A percentile compares a stretch with the other conserved stretches of the same genome.
phyloP scores from a whole-genome alignment of 768 basidiomycete genomes.

The Leccinum sublutescens region DNA sequence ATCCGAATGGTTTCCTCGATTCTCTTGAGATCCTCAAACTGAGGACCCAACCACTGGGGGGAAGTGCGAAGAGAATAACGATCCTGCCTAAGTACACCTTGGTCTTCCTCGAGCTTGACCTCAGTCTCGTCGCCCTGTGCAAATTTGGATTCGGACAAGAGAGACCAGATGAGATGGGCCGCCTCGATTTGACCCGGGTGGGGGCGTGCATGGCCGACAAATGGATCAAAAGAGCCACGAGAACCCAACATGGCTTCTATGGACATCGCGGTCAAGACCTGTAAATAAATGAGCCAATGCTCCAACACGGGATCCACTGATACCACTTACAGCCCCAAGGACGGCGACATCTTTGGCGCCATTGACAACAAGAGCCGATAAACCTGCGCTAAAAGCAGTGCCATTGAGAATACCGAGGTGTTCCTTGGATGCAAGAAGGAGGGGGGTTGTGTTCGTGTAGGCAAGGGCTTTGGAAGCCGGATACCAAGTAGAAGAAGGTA shows the following conservation, averaged over 20 bases:
- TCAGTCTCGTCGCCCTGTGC: conserved; percentile 73
- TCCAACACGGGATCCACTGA: background rate
- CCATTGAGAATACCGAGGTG: conserved; percentile 83
- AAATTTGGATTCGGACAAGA: conserved; percentile 68
- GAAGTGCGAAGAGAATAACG: conserved; percentile 65
- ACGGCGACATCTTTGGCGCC: conserved; percentile 68
- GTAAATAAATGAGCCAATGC: conserved; percentile 10
- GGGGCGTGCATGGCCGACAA: conserved; percentile 74
- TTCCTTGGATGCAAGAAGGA: conserved; percentile 71
- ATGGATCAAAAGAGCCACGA: conserved; percentile 69
- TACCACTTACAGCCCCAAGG: conserved; percentile 40
- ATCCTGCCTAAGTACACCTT: conserved; percentile 76
- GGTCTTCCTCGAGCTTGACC: conserved; percentile 67
- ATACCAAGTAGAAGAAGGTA: conserved; percentile 10
- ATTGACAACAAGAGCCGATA: conserved; percentile 71
- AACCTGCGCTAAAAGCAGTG: conserved; percentile 79
- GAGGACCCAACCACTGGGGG: conserved; percentile 85
- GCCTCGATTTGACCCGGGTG: conserved; percentile 85
- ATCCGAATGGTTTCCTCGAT: conserved; percentile 62
- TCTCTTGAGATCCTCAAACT: conserved; percentile 73
- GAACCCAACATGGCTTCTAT: conserved; percentile 78
- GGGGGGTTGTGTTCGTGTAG: conserved; percentile 58
- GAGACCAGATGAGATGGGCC: conserved; percentile 63
- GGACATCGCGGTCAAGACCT: conserved; percentile 81
- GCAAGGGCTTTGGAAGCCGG: conserved; percentile 49